Evolutionary conservation across 257 asterid genomes (phyloP).

Genomic region (Solanum clarkiae): DNA sequence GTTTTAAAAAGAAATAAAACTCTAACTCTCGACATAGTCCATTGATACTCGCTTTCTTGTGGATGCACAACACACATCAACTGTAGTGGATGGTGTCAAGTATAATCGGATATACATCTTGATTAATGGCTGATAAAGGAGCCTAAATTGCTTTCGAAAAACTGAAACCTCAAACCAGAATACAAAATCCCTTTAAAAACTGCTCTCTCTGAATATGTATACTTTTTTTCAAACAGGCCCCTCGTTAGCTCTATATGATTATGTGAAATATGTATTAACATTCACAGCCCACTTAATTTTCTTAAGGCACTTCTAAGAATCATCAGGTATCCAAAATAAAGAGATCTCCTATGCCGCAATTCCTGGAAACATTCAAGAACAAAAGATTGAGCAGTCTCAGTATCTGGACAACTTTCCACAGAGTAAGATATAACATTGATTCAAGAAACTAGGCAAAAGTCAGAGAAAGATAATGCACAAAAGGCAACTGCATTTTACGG

Average conservation of each 20-base stretch:
- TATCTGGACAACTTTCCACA: neutral
- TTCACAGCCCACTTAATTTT: slow-evolving; percentile 23
- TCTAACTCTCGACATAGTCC: slow-evolving; percentile 26
- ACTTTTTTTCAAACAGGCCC: slow-evolving; percentile 16
- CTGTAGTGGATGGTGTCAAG: slow-evolving; percentile 39
- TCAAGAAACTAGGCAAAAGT: neutral
- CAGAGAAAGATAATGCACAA: neutral
- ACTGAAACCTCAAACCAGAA: neutral
- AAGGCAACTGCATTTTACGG: neutral
- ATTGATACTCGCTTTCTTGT: slow-evolving; percentile 27
- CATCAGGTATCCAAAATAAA: slow-evolving; percentile 24
- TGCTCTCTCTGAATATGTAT: slow-evolving; percentile 13
- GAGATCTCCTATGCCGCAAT: slow-evolving; percentile 59
- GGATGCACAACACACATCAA: slow-evolving; percentile 34
- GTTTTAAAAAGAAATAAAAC: slow-evolving; percentile 8
- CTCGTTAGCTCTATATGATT: slow-evolving; percentile 39
- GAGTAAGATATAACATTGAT: neutral
- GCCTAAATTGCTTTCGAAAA: slow-evolving; percentile 24
- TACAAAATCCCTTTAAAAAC: neutral
- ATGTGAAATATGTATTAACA: slow-evolving; percentile 30
- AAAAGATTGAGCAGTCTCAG: neutral
- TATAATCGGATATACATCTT: slow-evolving; percentile 58
- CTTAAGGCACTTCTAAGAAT: slow-evolving; percentile 38
- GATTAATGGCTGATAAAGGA: slow-evolving; percentile 32
- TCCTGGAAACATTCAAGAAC: slow-evolving; percentile 27